Evolutionary conservation across 1,284 basidiomycete species (phyloP).

Genomic region (Rhodotorula sp.): DNA sequence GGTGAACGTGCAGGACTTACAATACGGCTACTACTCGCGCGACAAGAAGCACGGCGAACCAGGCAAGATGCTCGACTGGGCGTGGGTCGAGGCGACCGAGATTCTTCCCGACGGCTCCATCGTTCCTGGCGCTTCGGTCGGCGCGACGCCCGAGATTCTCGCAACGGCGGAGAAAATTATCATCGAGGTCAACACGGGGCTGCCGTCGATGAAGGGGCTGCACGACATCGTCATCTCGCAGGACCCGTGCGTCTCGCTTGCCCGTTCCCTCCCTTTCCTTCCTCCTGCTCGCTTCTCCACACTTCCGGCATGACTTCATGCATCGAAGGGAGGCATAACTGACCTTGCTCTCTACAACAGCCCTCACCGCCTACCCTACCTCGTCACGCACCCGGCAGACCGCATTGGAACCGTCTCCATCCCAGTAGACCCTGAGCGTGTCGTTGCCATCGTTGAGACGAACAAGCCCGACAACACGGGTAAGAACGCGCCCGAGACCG

Average conservation of each 20-base stretch:
- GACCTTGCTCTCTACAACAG: slow-evolving; percentile 27
- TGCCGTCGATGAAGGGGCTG: slow-evolving; percentile 47
- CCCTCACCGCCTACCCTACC: slow-evolving; percentile 56
- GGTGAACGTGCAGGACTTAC: slow-evolving; percentile 51
- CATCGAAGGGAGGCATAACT: too few relatives aligned
- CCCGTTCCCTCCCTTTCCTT: slow-evolving; percentile 45
- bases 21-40: slow-evolving; percentile 56
- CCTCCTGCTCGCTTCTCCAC: slow-evolving; percentile 39
- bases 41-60: slow-evolving; percentile 49
- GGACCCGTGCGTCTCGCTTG: slow-evolving; percentile 48
- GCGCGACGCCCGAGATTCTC: slow-evolving; percentile 58
- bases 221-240: slow-evolving; percentile 51
- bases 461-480: slow-evolving; percentile 57
- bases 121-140: slow-evolving; percentile 57
- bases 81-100: slow-evolving; percentile 58
- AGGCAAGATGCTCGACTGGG: slow-evolving; percentile 56
- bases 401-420: slow-evolving; percentile 56
- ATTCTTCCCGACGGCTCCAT: slow-evolving; percentile 57
- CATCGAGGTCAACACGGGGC: slow-evolving; percentile 50
- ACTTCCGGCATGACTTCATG: too few relatives aligned
- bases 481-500: slow-evolving; percentile 54
- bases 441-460: slow-evolving; percentile 56
- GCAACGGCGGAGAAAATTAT: slow-evolving; percentile 57
- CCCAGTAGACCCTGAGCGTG: slow-evolving; percentile 56
- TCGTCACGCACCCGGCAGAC: slow-evolving; percentile 54